Base-by-base conservation (phyloP, 805 yeast genomes). In the Metschnikowia orientalis region DNA sequence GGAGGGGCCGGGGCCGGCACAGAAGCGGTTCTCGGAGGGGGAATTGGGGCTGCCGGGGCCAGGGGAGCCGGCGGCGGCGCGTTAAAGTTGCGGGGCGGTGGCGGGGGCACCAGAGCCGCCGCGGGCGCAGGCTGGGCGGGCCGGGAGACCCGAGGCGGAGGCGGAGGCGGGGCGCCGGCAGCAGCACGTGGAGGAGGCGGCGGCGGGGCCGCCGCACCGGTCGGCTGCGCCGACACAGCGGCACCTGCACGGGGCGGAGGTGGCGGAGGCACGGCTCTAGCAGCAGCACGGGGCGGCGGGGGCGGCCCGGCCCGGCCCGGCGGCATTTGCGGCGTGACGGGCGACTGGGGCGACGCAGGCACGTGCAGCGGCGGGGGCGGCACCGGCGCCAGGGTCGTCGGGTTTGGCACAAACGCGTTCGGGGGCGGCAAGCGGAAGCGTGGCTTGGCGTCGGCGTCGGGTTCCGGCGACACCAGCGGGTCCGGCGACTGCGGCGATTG, bases 21-120 rank as follows among this genome's bases (percentile, higher is more conserved):
- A 3, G 52, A 53, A 1, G 45, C 47, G 4, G 50, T 37, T 6
- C 51, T 40, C 6, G 54, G 48, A 9, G 45, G 41, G 6, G 57
- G 46, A 5, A 51, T 36, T 5, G 69, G 67, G 3, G 69, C 68
- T 2, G 73, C 64, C 9, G 71, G 71, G 5, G 69, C 65, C 20
- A 33, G 33, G 9, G 43, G 43, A 4, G 38, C 50, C 26, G 42
- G 49, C 17, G 38, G 45, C 18, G 40, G 40, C 9, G 45, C 35
- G 4, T 48, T 52, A 10, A 47, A 44, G 8, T 55, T 48, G 11
- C 53, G 63, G 4, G 63, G 61, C 2, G 60, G 58, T 11, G 63
- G 63, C 2, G 60, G 54, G 7, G 47, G 45, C 7, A 44, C 46
- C 16, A 38, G 38, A 4, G 45, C 24, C 12, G 26, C 6, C 6